These are phyloP conservation scores for Cadophora malorum DNA, from an alignment of 2,329 filamentous ascomycete species.

Conservation along the genomic window DNA sequence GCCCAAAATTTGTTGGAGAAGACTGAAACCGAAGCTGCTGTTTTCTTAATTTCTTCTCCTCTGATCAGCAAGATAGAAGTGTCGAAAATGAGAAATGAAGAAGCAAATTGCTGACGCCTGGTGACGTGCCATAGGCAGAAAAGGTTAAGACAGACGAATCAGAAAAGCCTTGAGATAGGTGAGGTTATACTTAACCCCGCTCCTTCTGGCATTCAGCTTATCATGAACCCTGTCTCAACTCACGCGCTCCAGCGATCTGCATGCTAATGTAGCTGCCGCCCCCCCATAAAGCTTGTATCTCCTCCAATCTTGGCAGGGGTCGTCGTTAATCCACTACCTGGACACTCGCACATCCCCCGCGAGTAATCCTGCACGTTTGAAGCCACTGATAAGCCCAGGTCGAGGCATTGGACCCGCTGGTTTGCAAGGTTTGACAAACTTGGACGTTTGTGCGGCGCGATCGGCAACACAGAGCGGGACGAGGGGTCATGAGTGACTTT, in stretches of 20 bases:
- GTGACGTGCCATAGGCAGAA: slow-evolving; percentile 8
- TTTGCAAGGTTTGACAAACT: slow-evolving; percentile 1
- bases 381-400: slow-evolving; percentile 21
- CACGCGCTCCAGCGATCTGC: slow-evolving; percentile 24
- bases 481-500: slow-evolving; percentile 6
- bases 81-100: neutral
- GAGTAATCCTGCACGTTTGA: neutral
- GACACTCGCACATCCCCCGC: neutral
- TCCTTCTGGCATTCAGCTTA: slow-evolving; percentile 15
- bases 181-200: slow-evolving; percentile 8
- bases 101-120: neutral
- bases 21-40: neutral
- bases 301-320: slow-evolving; percentile 34
- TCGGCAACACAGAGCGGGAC: slow-evolving; percentile 5
- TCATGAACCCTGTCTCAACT: slow-evolving; percentile 18
- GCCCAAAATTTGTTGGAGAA: neutral
- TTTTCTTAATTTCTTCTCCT: neutral
- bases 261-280: slow-evolving; percentile 2
- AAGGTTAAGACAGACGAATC: neutral
- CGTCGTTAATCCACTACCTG: neutral
- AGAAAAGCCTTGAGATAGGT: neutral
- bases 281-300: slow-evolving; percentile 32
- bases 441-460: slow-evolving; percentile 6
- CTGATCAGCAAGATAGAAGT: neutral
- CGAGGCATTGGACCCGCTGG: slow-evolving; percentile 20